phyloP scores from a whole-genome alignment of 2,329 filamentous ascomycete species.

The Metarhizium anisopliae region DNA sequence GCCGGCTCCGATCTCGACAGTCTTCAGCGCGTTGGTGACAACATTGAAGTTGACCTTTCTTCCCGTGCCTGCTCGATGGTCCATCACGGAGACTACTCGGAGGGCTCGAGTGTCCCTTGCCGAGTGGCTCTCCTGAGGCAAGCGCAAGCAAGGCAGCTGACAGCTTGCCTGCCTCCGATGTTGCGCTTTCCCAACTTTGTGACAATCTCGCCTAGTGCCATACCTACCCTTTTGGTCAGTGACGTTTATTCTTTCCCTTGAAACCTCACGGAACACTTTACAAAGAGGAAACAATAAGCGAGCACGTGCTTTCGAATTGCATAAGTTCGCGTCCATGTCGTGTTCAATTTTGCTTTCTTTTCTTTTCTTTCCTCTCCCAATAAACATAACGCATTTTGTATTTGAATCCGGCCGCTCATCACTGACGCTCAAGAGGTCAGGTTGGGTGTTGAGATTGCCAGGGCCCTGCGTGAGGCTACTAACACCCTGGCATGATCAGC shows the following conservation, averaged over 20 bases:
- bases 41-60: too few relatives aligned
- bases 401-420: neutral
- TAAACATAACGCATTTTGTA: neutral
- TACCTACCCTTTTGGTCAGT: constrained; percentile 2
- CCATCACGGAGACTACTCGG: neutral
- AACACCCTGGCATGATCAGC: constrained; percentile 1
- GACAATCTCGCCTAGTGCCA: neutral
- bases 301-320: neutral
- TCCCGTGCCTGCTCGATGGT: too few relatives aligned
- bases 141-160: neutral
- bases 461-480: constrained; percentile 1
- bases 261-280: neutral
- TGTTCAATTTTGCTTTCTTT: constrained; percentile 1
- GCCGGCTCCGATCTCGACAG: too few relatives aligned
- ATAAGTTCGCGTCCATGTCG: neutral
- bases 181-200: neutral
- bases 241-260: constrained; percentile 6
- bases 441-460: constrained; percentile 1
- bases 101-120: neutral
- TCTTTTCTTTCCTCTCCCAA: neutral
- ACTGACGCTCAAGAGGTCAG: constrained; percentile 2
- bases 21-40: too few relatives aligned
- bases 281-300: neutral
- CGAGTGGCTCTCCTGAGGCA: neutral
- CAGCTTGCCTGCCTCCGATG: neutral